Evolutionary conservation across 2,329 filamentous ascomycete genomes (phyloP).

Genomic region (Fonsecaea nubica): DNA sequence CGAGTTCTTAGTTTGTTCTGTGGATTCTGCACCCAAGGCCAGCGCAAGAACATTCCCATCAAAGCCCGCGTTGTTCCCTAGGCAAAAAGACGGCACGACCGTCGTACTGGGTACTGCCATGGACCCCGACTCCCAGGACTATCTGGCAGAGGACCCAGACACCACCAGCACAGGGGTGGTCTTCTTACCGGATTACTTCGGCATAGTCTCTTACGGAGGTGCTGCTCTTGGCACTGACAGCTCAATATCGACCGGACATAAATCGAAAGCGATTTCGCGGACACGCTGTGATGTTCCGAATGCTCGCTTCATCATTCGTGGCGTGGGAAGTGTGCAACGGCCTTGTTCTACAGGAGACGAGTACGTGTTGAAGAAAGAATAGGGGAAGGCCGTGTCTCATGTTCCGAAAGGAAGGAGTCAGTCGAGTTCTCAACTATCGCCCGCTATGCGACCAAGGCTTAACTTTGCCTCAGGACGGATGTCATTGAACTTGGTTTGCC

Average conservation of each 20-base stretch:
- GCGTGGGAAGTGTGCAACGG: neutral
- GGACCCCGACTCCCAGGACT: constrained; percentile 14
- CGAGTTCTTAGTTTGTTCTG: constrained; percentile 26
- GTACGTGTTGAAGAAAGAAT: neutral
- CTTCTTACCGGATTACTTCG: constrained; percentile 31
- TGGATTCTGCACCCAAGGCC: neutral
- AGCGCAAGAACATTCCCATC: neutral
- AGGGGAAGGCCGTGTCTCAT: neutral
- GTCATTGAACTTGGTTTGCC: neutral
- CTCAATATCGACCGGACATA: neutral
- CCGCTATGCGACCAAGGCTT: neutral
- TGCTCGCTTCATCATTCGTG: constrained; percentile 16
- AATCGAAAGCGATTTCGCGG: neutral
- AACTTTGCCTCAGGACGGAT: neutral
- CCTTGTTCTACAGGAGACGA: neutral
- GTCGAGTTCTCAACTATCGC: neutral
- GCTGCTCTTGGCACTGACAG: constrained; percentile 15
- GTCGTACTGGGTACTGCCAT: constrained; percentile 2
- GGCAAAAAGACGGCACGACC: neutral
- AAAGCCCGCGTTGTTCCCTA: neutral
- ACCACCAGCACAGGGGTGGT: constrained; percentile 5
- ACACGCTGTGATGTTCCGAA: constrained; percentile 29
- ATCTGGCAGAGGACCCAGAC: no score
- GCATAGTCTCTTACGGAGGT: constrained; percentile 32
- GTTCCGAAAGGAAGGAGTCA: neutral